Evolutionary conservation across 257 asterid genomes (phyloP), one percentile per base, ranked within the genome.

Genomic region (Solanum sitiens): DNA sequence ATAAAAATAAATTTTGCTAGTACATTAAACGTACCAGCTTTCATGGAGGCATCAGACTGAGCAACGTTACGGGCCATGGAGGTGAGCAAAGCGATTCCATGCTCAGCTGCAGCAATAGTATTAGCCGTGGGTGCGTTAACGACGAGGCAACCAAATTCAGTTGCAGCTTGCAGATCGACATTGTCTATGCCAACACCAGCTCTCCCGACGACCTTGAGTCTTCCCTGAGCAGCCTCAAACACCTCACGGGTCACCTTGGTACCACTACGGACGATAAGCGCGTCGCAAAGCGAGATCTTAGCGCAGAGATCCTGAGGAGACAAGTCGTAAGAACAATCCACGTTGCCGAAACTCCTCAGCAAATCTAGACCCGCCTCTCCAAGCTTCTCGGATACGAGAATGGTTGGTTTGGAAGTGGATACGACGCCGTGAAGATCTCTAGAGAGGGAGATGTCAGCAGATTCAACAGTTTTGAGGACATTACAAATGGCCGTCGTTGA

Each of bases 151-250:
- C 99, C 99, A 16, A 88, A 90, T 91, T 96, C 99, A 50, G 99
- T 96, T 16, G 99, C 99, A 23, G 98, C 98, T 89, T 93, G 98
- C 89, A 96, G 98, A 95, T 96, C 99, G 89, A 96, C 99, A 84
- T 96, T 96, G 35, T 96, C 99, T 50, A 96, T 96, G 42, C 99
- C 99, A 9, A 96, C 99, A 7, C 99, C 99, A 11, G 99, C 99
- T 71, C 99, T 92, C 7, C 99, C 99, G 0, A 95, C 99, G 10
- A 96, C 98, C 92, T 93, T 96, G 67, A 96, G 91, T 72, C 90
- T 92, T 84, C 99, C 99, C 88, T 92, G 90, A 27, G 98, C 95
- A 33, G 98, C 95, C 89, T 95, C 98, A 25, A 96, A 95, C 67
- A 96, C 97, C 91, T 93, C 92, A n/a, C 99, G 94, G 33, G 96